Conservation (phyloP, 2,329 filamentous ascomycete species). For the Talaromyces pinophilus region DNA sequence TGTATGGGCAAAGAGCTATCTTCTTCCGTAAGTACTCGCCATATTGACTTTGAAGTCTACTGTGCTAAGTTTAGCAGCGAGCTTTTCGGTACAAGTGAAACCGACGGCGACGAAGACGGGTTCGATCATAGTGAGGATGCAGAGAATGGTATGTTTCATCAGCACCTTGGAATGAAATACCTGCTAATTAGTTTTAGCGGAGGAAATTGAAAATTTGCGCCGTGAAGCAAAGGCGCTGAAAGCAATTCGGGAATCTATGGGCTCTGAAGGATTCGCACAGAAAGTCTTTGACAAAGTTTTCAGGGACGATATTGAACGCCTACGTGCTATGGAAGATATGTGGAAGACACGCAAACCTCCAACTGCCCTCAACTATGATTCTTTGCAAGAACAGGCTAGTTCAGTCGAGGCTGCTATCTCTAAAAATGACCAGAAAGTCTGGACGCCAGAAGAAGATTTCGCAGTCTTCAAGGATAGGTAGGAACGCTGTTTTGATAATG, state of each 20-base stretch:
- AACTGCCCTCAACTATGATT: conserved; percentile 68
- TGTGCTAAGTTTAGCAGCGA: conserved; percentile 55
- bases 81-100: conserved; percentile 88
- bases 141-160: conserved; percentile 65
- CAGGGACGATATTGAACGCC: conserved; percentile 74
- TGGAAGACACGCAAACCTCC: conserved; percentile 84
- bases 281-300: conserved; percentile 94
- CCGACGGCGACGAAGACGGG: conserved; percentile 64
- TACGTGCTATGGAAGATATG: conserved; percentile 90
- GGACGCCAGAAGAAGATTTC: conserved; percentile 82
- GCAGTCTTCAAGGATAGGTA: conserved; percentile 78
- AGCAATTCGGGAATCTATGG: conserved; percentile 77
- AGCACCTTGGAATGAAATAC: neutral
- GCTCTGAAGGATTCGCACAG: conserved; percentile 72
- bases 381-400: conserved; percentile 56
- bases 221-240: conserved; percentile 82
- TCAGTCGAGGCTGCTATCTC: conserved; percentile 57
- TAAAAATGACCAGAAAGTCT: conserved; percentile 70
- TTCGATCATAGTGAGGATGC: conserved; percentile 78
- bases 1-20: conserved; percentile 96
- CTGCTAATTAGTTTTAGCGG: conserved; percentile 46
- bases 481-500: conserved; percentile 4
- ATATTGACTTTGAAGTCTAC: neutral
- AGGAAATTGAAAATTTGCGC: conserved; percentile 84
- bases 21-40: conserved; percentile 65